These are phyloP conservation scores for Scheffersomyces insectosa DNA, from an alignment of 1,139 yeast genomes.

Conservation along the genomic window DNA sequence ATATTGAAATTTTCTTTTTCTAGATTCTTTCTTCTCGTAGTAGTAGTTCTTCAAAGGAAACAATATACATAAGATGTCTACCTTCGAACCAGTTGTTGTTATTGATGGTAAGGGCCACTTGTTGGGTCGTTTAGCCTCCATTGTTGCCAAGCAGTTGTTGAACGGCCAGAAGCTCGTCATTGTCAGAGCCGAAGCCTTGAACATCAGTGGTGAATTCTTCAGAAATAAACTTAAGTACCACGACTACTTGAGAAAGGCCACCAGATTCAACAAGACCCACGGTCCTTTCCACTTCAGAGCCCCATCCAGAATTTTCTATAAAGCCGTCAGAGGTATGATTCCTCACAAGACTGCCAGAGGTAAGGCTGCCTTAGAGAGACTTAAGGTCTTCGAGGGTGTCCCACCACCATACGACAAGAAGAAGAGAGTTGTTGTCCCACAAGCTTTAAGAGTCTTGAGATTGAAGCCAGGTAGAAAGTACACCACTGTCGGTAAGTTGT, in stretches of 20 bases:
- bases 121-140: constrained; percentile 99
- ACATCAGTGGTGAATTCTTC: constrained; percentile 99
- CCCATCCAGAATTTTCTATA: constrained; percentile 99
- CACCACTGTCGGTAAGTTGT: constrained; percentile 97
- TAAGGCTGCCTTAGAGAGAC: constrained; percentile 99
- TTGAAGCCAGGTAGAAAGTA: constrained; percentile 99
- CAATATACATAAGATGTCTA: constrained; percentile 58
- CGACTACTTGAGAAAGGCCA: constrained; percentile 99
- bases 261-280: constrained; percentile 97
- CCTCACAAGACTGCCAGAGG: constrained; percentile 99
- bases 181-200: constrained; percentile 97
- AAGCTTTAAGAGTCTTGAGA: constrained; percentile 99
- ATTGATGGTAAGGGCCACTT: constrained; percentile 99
- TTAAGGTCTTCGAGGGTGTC: constrained; percentile 99
- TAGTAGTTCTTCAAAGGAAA: constrained; percentile 1
- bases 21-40: constrained; percentile 10
- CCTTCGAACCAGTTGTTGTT: constrained; percentile 95
- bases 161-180: constrained; percentile 98
- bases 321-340: constrained; percentile 99
- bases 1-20: constrained; percentile 4
- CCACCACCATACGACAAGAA: constrained; percentile 99
- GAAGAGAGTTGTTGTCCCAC: constrained; percentile 99
- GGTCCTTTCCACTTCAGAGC: constrained; percentile 99
- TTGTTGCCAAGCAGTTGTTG: constrained; percentile 96
- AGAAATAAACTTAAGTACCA: constrained; percentile 99